phyloP scores from a whole-genome alignment of 108 stramenopile genomes.

The Skeletonema menzelii region DNA sequence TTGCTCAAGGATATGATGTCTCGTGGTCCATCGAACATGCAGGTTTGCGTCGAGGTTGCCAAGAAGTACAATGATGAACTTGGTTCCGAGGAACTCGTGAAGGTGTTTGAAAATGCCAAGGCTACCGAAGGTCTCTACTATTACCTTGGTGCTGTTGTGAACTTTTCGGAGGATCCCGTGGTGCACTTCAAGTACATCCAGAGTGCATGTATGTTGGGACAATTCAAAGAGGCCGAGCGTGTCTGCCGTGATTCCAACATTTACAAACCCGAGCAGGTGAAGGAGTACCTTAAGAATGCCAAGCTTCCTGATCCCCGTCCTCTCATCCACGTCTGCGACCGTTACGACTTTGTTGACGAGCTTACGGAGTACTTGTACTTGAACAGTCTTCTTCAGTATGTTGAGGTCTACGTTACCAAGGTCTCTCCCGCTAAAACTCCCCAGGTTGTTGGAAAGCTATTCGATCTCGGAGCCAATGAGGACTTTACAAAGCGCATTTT shows the following conservation, averaged over 20 bases:
- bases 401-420: constrained; percentile 99
- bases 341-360: constrained; percentile 98
- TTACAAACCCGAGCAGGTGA: constrained; percentile 97
- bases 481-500: constrained; percentile 98
- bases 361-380: constrained; percentile 98
- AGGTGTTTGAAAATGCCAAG: constrained; percentile 96
- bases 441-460: constrained; percentile 98
- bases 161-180: constrained; percentile 93
- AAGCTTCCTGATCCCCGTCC: constrained; percentile 99
- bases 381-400: constrained; percentile 98
- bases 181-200: constrained; percentile 99
- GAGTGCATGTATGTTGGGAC: constrained; percentile 92
- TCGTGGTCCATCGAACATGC: constrained; percentile 93
- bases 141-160: constrained; percentile 96
- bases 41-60: constrained; percentile 95
- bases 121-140: constrained; percentile 97
- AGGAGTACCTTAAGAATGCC: constrained; percentile 97
- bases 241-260: constrained; percentile 99
- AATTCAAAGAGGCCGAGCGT: constrained; percentile 98
- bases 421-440: constrained; percentile 98
- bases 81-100: constrained; percentile 90
- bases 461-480: constrained; percentile 96
- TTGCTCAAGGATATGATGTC: constrained; percentile 96
- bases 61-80: constrained; percentile 99
- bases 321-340: constrained; percentile 99